These are phyloP conservation scores for Amanita inopinata DNA, from an alignment of 768 basidiomycete genomes.

Conservation along the genomic window DNA sequence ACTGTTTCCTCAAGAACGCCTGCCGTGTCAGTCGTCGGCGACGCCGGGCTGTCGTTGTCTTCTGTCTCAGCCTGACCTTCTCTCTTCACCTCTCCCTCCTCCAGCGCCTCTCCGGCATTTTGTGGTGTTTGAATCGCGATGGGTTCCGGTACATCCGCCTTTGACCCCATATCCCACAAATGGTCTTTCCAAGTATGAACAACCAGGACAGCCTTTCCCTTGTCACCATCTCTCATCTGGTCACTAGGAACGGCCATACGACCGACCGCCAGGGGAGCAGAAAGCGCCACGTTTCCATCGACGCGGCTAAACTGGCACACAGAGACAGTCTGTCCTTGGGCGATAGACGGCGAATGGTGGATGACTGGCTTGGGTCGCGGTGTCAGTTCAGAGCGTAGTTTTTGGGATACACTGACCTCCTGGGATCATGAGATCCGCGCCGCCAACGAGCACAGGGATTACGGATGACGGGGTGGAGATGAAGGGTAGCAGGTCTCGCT, in stretches of 20 bases:
- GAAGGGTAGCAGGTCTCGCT: constrained; percentile 53
- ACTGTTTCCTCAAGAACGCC: neutral
- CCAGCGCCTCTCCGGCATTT: constrained; percentile 11
- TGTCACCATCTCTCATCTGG: constrained; percentile 33
- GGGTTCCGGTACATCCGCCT: constrained; percentile 42
- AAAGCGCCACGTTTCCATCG: constrained; percentile 24
- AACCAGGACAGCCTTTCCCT: constrained; percentile 71
- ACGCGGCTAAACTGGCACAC: constrained; percentile 39
- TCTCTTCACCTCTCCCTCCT: constrained; percentile 13
- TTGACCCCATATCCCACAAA: constrained; percentile 67
- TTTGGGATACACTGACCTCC: constrained; percentile 44
- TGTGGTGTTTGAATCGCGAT: constrained; percentile 18
- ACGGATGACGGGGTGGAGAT: constrained; percentile 66
- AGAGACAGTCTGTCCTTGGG: constrained; percentile 48
- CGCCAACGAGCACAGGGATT: constrained; percentile 59
- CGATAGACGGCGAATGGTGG: constrained; percentile 34
- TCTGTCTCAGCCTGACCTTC: constrained; percentile 1
- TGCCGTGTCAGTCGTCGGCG: neutral
- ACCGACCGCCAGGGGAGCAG: constrained; percentile 68
- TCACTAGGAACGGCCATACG: constrained; percentile 50
- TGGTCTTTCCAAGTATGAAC: constrained; percentile 72
- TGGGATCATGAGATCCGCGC: constrained; percentile 87
- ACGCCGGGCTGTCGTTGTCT: no score
- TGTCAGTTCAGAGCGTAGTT: constrained; percentile 3
- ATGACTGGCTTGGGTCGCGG: constrained; percentile 42